phyloP scores from a whole-genome alignment of 768 basidiomycete genomes.

The Trametes cinnabarina region DNA sequence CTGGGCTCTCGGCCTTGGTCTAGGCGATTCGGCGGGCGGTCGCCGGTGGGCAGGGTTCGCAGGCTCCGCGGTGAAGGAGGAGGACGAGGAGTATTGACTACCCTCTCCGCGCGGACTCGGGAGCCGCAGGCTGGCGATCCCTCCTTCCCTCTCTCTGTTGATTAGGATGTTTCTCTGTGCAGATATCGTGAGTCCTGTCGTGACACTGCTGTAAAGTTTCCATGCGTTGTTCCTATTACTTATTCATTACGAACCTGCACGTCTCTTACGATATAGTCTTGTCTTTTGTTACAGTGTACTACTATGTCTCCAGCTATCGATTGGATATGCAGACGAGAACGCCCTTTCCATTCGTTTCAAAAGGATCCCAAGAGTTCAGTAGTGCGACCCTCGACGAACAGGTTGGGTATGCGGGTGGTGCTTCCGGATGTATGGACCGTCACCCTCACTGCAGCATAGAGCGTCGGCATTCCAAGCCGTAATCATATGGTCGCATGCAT shows the following conservation, averaged over 20 bases:
- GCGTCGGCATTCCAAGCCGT: too few relatives aligned
- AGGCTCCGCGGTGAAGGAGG: conserved; percentile 32
- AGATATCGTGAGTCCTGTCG: conserved; percentile 9
- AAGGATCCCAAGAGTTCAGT: too few relatives aligned
- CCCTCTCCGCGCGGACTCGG: neutral
- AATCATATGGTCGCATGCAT: too few relatives aligned
- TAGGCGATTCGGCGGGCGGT: conserved; percentile 7
- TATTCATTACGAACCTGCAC: conserved; percentile 8
- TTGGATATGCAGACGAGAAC: neutral
- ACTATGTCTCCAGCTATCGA: neutral
- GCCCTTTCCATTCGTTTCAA: too few relatives aligned
- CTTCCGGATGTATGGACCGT: too few relatives aligned
- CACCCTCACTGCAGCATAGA: too few relatives aligned
- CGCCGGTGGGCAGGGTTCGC: conserved; percentile 30
- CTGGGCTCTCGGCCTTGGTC: conserved; percentile 7
- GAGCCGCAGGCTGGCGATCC: neutral
- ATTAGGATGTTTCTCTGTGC: conserved; percentile 2
- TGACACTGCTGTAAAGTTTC: conserved; percentile 2
- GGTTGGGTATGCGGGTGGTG: too few relatives aligned
- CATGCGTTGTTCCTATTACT: neutral
- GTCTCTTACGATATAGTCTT: neutral
- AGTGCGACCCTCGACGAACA: too few relatives aligned
- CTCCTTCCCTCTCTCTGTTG: neutral
- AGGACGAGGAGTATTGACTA: conserved; percentile 30
- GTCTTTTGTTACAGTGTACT: neutral